Evolutionary conservation across 805 yeast genomes (phyloP).

Genomic region (Jamesozyma gamospora): DNA sequence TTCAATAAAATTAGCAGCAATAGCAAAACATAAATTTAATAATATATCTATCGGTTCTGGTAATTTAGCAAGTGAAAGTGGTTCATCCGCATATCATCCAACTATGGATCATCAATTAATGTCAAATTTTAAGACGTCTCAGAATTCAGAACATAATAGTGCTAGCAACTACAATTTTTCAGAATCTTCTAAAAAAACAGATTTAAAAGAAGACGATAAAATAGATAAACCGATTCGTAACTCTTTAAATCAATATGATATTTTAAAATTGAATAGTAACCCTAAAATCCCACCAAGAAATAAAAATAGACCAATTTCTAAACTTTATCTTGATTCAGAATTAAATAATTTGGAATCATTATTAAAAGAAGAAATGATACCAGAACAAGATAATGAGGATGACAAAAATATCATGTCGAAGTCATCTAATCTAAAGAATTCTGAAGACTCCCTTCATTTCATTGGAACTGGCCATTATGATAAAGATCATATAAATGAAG

Average conservation of each 20-base stretch:
- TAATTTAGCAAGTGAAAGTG: slow-evolving; percentile 16
- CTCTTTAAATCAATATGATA: too few species aligned
- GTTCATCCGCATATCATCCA: slow-evolving; percentile 12
- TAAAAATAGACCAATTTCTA: slow-evolving; percentile 25
- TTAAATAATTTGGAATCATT: slow-evolving; percentile 4
- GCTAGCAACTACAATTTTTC: not conserved
- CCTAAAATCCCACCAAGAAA: slow-evolving; percentile 29
- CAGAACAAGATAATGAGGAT: not conserved
- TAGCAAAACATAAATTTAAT: not conserved
- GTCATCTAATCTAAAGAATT: too few species aligned
- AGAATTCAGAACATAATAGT: not conserved
- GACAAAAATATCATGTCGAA: not conserved
- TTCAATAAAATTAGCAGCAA: slow-evolving; percentile 10
- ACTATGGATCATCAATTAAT: not conserved
- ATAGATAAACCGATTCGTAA: too few species aligned
- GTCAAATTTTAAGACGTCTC: not conserved
- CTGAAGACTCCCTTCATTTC: too few species aligned
- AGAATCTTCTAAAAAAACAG: not conserved
- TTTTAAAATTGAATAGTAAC: too few species aligned
- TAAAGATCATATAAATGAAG: too few species aligned
- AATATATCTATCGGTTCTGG: slow-evolving; percentile 12
- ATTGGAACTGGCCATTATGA: too few species aligned
- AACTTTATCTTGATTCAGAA: slow-evolving; percentile 10
- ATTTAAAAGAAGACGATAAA: too few species aligned
- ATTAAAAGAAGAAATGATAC: not conserved